These are phyloP conservation scores for Ampelomyces quisqualis DNA, from an alignment of 2,329 filamentous ascomycete species.

Conservation along the genomic window DNA sequence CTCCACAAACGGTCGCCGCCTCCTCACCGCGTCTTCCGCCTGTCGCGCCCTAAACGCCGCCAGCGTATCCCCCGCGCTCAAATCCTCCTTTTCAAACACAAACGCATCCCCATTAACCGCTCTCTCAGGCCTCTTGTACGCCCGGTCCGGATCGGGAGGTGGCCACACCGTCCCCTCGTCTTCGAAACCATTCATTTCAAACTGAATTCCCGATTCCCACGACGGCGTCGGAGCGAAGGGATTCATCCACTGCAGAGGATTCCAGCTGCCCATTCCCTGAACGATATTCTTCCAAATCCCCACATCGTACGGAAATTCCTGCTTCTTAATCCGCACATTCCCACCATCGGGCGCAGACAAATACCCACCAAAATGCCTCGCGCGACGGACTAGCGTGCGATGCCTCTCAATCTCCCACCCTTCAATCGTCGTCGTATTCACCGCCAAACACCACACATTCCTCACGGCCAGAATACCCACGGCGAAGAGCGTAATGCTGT, in stretches of 20 bases:
- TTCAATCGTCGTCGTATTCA: constrained; percentile 80
- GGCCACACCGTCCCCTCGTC: constrained; percentile 47
- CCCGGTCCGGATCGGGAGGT: constrained; percentile 53
- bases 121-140: constrained; percentile 16
- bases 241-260: constrained; percentile 65
- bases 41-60: constrained; percentile 58
- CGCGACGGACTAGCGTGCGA: constrained; percentile 48
- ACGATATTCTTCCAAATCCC: constrained; percentile 72
- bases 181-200: constrained; percentile 78
- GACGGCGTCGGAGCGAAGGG: constrained; percentile 61
- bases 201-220: constrained; percentile 56
- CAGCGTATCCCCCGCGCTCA: constrained; percentile 48
- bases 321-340: constrained; percentile 57
- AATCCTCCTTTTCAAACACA: constrained; percentile 41
- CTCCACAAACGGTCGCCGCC: constrained; percentile 47
- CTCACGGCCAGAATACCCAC: constrained; percentile 66
- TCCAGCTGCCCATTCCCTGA: constrained; percentile 72
- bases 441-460: constrained; percentile 57
- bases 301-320: constrained; percentile 82
- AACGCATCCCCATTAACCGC: constrained; percentile 35
- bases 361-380: constrained; percentile 56
- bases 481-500: constrained; percentile 61
- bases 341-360: constrained; percentile 58
- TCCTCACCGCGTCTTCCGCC: constrained; percentile 50
- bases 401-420: constrained; percentile 64